These are phyloP conservation scores for Sporothrix mexicana DNA, from an alignment of 2,329 filamentous ascomycete species.

Conservation along the genomic window DNA sequence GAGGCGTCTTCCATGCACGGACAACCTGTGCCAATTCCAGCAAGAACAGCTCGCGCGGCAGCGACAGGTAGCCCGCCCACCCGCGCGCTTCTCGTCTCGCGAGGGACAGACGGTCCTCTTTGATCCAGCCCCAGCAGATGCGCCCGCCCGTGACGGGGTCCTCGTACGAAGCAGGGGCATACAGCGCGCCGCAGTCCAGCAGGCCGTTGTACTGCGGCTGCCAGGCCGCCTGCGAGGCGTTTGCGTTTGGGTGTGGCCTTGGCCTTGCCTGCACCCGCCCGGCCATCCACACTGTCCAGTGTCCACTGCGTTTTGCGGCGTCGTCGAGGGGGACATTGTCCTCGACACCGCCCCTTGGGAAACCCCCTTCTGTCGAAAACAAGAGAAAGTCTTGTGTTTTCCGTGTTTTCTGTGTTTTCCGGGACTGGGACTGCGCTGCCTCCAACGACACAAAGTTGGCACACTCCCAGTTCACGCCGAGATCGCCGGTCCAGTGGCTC, in stretches of 20 bases:
- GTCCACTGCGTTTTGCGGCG: background rate
- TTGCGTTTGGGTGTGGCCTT: background rate
- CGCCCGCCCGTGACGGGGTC: slow-evolving; percentile 50
- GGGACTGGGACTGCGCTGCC: too few relatives aligned
- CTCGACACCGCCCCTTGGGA: background rate
- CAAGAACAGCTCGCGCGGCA: slow-evolving; percentile 54
- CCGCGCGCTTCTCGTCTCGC: slow-evolving; percentile 48
- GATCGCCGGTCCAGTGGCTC: slow-evolving; percentile 53
- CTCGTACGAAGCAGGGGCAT: slow-evolving; percentile 57
- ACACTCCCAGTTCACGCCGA: slow-evolving; percentile 59
- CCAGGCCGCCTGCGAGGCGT: background rate
- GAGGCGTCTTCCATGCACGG: slow-evolving; percentile 45
- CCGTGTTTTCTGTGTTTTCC: too few relatives aligned
- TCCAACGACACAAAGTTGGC: slow-evolving; percentile 53
- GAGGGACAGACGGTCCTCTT: slow-evolving; percentile 56
- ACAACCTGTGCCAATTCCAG: slow-evolving; percentile 47
- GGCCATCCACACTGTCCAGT: background rate
- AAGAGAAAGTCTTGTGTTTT: background rate
- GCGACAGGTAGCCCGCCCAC: slow-evolving; percentile 56
- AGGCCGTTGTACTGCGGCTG: slow-evolving; percentile 50
- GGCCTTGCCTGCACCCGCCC: background rate
- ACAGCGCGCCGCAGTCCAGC: slow-evolving; percentile 56
- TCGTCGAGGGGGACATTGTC: too few relatives aligned
- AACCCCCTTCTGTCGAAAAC: background rate
- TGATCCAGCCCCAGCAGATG: slow-evolving; percentile 57